phyloP scores from a whole-genome alignment of 2,329 filamentous ascomycete genomes.

The Colletotrichum destructivum region DNA sequence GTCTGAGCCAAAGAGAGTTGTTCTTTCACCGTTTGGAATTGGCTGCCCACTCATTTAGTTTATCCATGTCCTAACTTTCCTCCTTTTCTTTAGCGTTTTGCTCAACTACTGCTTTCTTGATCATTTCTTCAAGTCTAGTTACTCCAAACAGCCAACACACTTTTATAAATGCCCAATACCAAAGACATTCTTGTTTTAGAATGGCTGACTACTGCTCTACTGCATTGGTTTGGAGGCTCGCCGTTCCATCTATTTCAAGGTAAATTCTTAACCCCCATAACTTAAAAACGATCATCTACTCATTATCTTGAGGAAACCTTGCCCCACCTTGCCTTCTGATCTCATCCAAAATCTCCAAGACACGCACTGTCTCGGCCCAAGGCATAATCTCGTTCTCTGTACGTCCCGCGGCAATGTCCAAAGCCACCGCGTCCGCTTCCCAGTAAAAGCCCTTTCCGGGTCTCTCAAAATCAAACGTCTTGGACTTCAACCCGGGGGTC shows the following conservation, averaged over 20 bases:
- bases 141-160: too few relatives aligned
- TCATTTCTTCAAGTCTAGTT: too few relatives aligned
- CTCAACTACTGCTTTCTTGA: too few relatives aligned
- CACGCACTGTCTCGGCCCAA: conserved; percentile 60
- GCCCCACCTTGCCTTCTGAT: conserved; percentile 54
- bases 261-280: too few relatives aligned
- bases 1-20: too few relatives aligned
- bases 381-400: conserved; percentile 60
- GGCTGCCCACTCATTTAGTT: too few relatives aligned
- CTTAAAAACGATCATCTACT: neutral
- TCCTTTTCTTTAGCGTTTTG: too few relatives aligned
- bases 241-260: neutral
- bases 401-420: conserved; percentile 55
- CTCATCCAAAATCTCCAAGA: conserved; percentile 64
- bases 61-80: too few relatives aligned
- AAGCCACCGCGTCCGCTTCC: conserved; percentile 61
- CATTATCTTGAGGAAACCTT: conserved; percentile 47
- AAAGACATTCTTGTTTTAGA: neutral
- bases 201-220: neutral
- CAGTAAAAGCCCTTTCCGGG: conserved; percentile 58
- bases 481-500: conserved; percentile 28
- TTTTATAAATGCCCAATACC: too few relatives aligned
- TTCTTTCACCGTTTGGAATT: too few relatives aligned
- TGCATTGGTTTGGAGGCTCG: too few relatives aligned
- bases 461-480: conserved; percentile 55